Evolutionary conservation across 805 yeast species (phyloP).

Genomic region (Metschnikowia hibisci): DNA sequence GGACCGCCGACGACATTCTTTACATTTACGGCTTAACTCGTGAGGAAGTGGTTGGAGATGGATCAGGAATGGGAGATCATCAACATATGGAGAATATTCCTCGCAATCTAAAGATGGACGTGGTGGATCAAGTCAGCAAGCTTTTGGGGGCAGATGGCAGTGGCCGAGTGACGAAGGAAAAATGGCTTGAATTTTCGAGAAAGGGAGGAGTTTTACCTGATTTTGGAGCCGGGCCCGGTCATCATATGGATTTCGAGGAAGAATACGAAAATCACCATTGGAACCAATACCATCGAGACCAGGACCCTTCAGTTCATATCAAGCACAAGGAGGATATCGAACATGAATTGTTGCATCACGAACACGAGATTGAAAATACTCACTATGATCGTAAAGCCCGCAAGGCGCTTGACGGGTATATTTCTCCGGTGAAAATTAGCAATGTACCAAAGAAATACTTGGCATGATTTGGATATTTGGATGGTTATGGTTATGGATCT

Average conservation of each 20-base stretch:
- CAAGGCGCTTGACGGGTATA: conserved; percentile 25
- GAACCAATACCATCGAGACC: conserved; percentile 70
- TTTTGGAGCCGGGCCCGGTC: conserved; percentile 90
- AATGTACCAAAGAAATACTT: conserved; percentile 17
- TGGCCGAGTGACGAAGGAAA: conserved; percentile 60
- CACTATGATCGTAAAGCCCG: conserved; percentile 32
- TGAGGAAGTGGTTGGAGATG: conserved; percentile 74
- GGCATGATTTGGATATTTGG: not conserved
- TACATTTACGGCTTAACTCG: conserved; percentile 77
- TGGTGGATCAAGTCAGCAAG: conserved; percentile 50
- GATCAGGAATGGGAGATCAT: conserved; percentile 84
- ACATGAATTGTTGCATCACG: conserved; percentile 80
- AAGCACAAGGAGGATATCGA: conserved; percentile 89
- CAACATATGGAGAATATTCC: conserved; percentile 51
- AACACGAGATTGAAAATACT: conserved; percentile 72
- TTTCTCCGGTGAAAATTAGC: conserved; percentile 23
- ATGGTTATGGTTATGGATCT: too few relatives aligned
- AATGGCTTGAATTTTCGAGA: conserved; percentile 60
- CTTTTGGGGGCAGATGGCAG: conserved; percentile 66
- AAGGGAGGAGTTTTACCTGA: conserved; percentile 80
- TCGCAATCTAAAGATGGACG: conserved; percentile 51
- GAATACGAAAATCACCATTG: conserved; percentile 96
- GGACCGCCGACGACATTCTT: conserved; percentile 62
- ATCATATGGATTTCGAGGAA: conserved; percentile 87
- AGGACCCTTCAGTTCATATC: conserved; percentile 75